A percentile compares a stretch with the other conserved stretches of the same genome.
phyloP scores from a whole-genome alignment of 164 flowering plant species.

The Santalum album region DNA sequence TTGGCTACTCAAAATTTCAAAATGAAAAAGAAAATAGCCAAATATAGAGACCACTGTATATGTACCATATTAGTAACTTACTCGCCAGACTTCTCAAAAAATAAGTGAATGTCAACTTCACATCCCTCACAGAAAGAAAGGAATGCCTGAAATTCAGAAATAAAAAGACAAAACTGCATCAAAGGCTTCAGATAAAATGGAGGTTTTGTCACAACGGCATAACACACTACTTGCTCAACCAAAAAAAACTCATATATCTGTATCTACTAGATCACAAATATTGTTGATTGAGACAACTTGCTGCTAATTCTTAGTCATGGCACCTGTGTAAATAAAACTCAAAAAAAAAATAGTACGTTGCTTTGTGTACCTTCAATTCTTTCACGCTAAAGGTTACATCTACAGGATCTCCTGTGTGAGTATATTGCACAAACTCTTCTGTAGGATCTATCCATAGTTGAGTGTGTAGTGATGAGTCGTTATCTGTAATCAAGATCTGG shows the following conservation, averaged over 20 bases:
- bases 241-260: too few relatives aligned
- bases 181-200: conserved; percentile 6
- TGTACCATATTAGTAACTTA: conserved; percentile 31
- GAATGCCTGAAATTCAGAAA: conserved; percentile 63
- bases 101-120: conserved; percentile 86
- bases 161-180: not conserved
- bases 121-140: conserved; percentile 89
- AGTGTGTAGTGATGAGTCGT: conserved; percentile 77
- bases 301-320: not conserved
- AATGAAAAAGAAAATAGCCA: not conserved
- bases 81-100: conserved; percentile 95
- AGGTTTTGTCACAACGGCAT: not conserved
- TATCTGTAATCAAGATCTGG: conserved; percentile 39
- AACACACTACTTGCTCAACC: too few relatives aligned
- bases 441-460: conserved; percentile 96
- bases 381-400: conserved; percentile 91
- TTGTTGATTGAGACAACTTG: not conserved
- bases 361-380: conserved; percentile 65
- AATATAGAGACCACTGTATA: not conserved
- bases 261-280: not conserved
- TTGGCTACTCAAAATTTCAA: too few relatives aligned
- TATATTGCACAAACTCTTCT: conserved; percentile 89
- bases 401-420: conserved; percentile 75
- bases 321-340: not conserved
- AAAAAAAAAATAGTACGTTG: not conserved